phyloP scores from a whole-genome alignment of 768 basidiomycete genomes.

The Boletus subcaerulescens region DNA sequence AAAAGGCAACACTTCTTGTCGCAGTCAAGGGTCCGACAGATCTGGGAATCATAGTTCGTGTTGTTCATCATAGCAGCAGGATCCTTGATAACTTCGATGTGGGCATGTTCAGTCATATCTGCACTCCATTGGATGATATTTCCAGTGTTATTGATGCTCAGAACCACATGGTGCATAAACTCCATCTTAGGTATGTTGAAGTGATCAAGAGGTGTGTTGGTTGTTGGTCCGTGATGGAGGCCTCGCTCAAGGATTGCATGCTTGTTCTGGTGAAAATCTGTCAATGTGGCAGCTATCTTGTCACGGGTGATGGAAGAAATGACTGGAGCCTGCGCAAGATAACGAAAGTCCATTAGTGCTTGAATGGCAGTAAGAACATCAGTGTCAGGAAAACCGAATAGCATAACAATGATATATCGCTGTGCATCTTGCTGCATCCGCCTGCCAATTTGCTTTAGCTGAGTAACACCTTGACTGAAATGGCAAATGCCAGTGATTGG shows the following conservation, averaged over 20 bases:
- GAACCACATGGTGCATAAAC: neutral
- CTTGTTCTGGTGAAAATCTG: neutral
- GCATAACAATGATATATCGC: no score
- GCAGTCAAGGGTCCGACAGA: neutral
- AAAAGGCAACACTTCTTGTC: neutral
- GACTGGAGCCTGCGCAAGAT: no score
- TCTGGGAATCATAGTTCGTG: neutral
- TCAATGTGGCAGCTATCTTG: no score
- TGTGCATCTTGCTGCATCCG: no score
- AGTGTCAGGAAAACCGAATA: no score
- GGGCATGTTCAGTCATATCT: neutral
- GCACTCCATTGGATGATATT: neutral
- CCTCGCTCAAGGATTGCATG: neutral
- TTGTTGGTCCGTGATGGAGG: neutral
- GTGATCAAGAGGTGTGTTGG: no score
- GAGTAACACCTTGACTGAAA: no score
- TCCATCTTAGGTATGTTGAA: neutral
- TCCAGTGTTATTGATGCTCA: neutral
- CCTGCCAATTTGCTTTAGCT: no score
- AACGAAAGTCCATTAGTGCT: no score
- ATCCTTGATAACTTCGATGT: neutral
- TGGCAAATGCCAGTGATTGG: no score
- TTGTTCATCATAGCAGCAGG: neutral
- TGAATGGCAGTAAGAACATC: no score
- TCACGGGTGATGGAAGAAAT: no score